These are phyloP conservation scores for Viola odorata DNA, from an alignment of 345 rosid species.

Conservation along the genomic window DNA sequence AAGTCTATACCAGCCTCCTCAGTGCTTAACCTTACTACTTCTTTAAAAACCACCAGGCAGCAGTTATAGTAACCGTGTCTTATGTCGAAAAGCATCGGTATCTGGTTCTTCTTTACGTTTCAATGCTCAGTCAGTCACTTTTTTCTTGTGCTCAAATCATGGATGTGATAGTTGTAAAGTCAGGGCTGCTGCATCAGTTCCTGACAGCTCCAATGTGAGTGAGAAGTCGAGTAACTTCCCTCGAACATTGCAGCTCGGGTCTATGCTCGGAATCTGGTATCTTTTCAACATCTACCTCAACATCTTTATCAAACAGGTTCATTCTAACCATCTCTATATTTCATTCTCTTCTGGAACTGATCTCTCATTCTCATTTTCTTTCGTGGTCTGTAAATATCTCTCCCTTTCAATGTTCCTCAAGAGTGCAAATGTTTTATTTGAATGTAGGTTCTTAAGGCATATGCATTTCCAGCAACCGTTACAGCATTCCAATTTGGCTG, in stretches of 20 bases:
- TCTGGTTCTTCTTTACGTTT: constrained; percentile 5
- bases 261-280: constrained; percentile 68
- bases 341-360: too few species aligned
- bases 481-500: constrained; percentile 76
- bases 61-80: constrained; percentile 3
- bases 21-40: constrained; percentile 1
- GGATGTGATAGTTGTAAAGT: constrained; percentile 26
- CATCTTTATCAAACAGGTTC: constrained; percentile 75
- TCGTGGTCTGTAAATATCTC: too few species aligned
- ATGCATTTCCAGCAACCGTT: constrained; percentile 77
- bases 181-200: constrained; percentile 37
- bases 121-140: constrained; percentile 6
- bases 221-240: constrained; percentile 16
- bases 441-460: constrained; percentile 59
- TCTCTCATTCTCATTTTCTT: too few species aligned
- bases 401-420: neutral
- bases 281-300: constrained; percentile 63
- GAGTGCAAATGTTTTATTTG: constrained; percentile 2
- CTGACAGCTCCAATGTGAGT: constrained; percentile 33
- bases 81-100: constrained; percentile 5
- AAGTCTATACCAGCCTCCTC: neutral
- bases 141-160: constrained; percentile 13
- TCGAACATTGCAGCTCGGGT: constrained; percentile 36
- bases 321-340: neutral
- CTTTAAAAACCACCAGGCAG: constrained; percentile 10